These are phyloP conservation scores for Penstemon newberryi DNA, from an alignment of 257 asterid genomes.

Conservation along the genomic window DNA sequence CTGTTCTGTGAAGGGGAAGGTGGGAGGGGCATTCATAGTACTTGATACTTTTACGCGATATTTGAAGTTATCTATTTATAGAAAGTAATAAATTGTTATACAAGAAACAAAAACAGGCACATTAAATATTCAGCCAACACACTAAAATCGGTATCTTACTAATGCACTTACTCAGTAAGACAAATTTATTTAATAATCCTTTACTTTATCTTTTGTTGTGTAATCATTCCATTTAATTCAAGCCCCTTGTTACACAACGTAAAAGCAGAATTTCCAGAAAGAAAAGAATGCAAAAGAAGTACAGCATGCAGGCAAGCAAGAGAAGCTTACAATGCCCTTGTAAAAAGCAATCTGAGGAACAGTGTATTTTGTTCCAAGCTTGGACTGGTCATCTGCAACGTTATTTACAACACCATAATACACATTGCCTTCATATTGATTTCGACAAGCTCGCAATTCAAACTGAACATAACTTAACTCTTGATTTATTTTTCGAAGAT, in stretches of 20 bases:
- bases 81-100: not conserved
- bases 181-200: not conserved
- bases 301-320: slow-evolving; percentile 7
- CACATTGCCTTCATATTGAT: slow-evolving; percentile 69
- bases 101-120: not conserved
- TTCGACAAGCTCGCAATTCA: slow-evolving; percentile 75
- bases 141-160: no score
- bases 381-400: slow-evolving; percentile 76
- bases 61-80: slow-evolving; percentile 7
- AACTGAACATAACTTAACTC: slow-evolving; percentile 68
- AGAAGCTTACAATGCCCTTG: slow-evolving; percentile 75
- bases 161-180: not conserved
- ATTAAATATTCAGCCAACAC: not conserved
- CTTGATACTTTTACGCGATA: not conserved
- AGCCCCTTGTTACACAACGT: not conserved
- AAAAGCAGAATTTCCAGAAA: slow-evolving; percentile 2
- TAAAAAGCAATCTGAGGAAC: slow-evolving; percentile 92
- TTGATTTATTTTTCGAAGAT: slow-evolving; percentile 61
- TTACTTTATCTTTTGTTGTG: not conserved
- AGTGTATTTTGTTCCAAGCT: slow-evolving; percentile 82
- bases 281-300: not conserved
- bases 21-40: not conserved
- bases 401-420: slow-evolving; percentile 88
- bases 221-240: slow-evolving; percentile 1
- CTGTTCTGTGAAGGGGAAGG: not conserved